Percentiles rank a stretch among this genome's conserved stretches.
These are phyloP conservation scores for Xylaria sp. DNA, from an alignment of 495 filamentous ascomycete species.

Conservation along the genomic window DNA sequence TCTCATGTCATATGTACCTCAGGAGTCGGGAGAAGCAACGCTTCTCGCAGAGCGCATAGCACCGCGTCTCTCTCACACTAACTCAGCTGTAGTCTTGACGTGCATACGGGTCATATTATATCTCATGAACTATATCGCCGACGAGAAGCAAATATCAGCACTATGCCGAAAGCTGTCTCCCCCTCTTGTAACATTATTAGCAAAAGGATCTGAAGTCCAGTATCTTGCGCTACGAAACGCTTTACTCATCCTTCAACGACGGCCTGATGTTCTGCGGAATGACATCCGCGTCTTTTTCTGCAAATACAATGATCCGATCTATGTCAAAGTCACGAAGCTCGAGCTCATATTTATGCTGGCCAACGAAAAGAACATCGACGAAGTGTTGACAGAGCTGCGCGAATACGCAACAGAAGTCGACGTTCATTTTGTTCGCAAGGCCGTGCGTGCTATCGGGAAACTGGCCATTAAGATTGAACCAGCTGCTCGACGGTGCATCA, in stretches of 20 bases:
- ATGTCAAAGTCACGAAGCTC: slow-evolving; percentile 99
- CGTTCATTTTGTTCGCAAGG: slow-evolving; percentile 97
- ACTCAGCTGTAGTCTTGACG: slow-evolving; percentile 95
- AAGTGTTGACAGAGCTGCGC: slow-evolving; percentile 91
- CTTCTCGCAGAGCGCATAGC: slow-evolving; percentile 92
- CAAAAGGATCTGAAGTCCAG: slow-evolving; percentile 96
- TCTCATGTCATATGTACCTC: slow-evolving; percentile 96
- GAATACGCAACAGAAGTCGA: slow-evolving; percentile 99
- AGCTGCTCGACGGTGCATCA: slow-evolving; percentile 87
- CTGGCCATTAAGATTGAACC: slow-evolving; percentile 99
- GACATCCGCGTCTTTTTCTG: slow-evolving; percentile 99
- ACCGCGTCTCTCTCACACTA: slow-evolving; percentile 92
- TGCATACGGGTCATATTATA: slow-evolving; percentile 96
- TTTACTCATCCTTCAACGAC: slow-evolving; percentile 88
- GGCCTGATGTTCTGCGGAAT: slow-evolving; percentile 92
- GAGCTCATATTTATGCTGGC: slow-evolving; percentile 99
- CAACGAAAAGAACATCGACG: slow-evolving; percentile 92
- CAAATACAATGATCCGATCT: slow-evolving; percentile 99
- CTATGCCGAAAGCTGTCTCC: slow-evolving; percentile 94
- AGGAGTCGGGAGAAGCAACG: slow-evolving; percentile 84
- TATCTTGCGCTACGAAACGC: slow-evolving; percentile 96
- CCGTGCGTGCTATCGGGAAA: slow-evolving; percentile 96
- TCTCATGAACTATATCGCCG: slow-evolving; percentile 98
- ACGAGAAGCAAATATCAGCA: slow-evolving; percentile 86
- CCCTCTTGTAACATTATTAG: slow-evolving; percentile 91